Evolutionary conservation across 2,329 filamentous ascomycete species (phyloP).

Genomic region (Acrodontium crateriforme): DNA sequence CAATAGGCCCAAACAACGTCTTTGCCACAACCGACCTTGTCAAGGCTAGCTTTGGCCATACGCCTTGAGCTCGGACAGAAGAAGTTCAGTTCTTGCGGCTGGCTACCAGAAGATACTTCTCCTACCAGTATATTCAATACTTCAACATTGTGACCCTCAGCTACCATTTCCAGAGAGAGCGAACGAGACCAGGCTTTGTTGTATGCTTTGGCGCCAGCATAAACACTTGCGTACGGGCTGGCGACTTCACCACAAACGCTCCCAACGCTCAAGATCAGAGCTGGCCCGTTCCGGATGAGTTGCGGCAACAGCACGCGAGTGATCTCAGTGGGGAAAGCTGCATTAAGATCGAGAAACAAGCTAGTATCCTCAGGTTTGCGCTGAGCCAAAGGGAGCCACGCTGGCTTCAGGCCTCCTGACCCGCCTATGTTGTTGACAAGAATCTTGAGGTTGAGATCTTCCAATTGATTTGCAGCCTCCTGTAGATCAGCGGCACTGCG

Average conservation of each 20-base stretch:
- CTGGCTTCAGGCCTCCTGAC: slow-evolving; percentile 4
- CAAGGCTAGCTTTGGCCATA: slow-evolving; percentile 8
- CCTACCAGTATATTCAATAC: slow-evolving; percentile 12
- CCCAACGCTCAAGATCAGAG: slow-evolving; percentile 37
- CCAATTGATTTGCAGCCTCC: slow-evolving; percentile 8
- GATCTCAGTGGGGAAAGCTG: slow-evolving; percentile 34
- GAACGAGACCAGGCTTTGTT: slow-evolving; percentile 25
- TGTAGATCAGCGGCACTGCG: slow-evolving; percentile 15
- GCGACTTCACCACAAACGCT: slow-evolving; percentile 28
- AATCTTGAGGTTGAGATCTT: slow-evolving; percentile 31
- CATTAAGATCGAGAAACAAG: slow-evolving; percentile 36
- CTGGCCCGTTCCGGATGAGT: slow-evolving; percentile 26
- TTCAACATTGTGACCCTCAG: slow-evolving; percentile 24
- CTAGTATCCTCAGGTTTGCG: too few species aligned
- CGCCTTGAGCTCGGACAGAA: slow-evolving; percentile 1
- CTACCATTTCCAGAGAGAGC: slow-evolving; percentile 28
- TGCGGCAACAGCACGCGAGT: slow-evolving; percentile 31
- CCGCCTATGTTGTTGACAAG: slow-evolving; percentile 44
- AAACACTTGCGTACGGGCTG: slow-evolving; percentile 31
- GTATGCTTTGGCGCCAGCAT: slow-evolving; percentile 33
- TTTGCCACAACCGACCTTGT: slow-evolving; percentile 7
- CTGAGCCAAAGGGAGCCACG: too few species aligned
- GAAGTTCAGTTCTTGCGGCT: slow-evolving; percentile 1
- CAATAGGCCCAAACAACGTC: slow-evolving; percentile 7
- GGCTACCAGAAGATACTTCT: slow-evolving; percentile 2